Evolutionary conservation across 768 basidiomycete genomes (phyloP).

Genomic region (Phlegmacium glaucopus): DNA sequence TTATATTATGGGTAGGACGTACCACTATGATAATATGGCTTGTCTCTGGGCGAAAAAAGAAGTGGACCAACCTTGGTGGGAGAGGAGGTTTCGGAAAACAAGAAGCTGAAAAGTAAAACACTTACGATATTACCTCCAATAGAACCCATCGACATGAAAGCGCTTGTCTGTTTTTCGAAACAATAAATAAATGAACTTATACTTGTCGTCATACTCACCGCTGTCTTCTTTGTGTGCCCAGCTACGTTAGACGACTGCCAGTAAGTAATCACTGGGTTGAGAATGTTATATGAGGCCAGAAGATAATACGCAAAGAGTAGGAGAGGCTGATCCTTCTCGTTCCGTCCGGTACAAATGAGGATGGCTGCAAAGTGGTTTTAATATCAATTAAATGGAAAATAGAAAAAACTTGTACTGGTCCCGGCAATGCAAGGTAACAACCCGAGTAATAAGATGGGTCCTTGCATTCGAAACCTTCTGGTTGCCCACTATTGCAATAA

Average conservation of each 20-base stretch:
- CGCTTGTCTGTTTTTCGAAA: slow-evolving; percentile 16
- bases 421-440: background rate
- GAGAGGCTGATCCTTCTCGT: slow-evolving; percentile 20
- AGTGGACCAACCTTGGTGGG: slow-evolving; percentile 18
- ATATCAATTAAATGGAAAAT: background rate
- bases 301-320: slow-evolving; percentile 30
- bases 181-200: background rate
- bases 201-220: slow-evolving; percentile 9
- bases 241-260: slow-evolving; percentile 35
- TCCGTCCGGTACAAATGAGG: slow-evolving; percentile 21
- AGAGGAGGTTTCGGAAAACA: background rate
- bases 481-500: slow-evolving; percentile 21
- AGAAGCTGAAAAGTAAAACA: background rate
- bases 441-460: slow-evolving; percentile 18
- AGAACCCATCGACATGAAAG: slow-evolving; percentile 22
- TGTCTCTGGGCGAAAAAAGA: slow-evolving; percentile 11
- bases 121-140: slow-evolving; percentile 24
- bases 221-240: slow-evolving; percentile 29
- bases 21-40: slow-evolving; percentile 16
- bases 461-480: slow-evolving; percentile 22
- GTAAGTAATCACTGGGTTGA: slow-evolving; percentile 24
- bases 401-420: background rate
- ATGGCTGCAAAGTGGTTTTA: slow-evolving; percentile 15
- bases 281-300: slow-evolving; percentile 18
- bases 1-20: background rate